phyloP scores from a whole-genome alignment of 768 basidiomycete species.

The Leccinum sublutescens region DNA sequence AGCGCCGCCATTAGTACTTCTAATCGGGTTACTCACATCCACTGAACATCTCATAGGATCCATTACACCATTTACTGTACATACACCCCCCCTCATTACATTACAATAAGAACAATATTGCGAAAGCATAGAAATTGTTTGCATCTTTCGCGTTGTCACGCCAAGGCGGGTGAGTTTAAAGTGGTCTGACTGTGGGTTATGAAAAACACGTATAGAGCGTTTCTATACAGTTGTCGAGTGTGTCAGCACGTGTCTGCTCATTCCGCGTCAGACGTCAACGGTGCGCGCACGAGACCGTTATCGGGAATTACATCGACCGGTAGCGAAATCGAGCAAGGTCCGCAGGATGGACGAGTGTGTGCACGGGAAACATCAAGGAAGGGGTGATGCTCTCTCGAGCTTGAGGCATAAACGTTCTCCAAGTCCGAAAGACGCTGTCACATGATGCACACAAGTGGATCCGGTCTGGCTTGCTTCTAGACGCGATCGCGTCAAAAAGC shows the following conservation, averaged over 20 bases:
- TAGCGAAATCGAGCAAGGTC: conserved; percentile 12
- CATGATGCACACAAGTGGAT: conserved; percentile 2
- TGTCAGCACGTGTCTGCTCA: conserved; percentile 10
- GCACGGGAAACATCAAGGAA: conserved; percentile 13
- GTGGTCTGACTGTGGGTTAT: conserved; percentile 11
- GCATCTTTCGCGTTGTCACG: conserved; percentile 15
- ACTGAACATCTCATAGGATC: conserved; percentile 16
- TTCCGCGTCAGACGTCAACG: conserved; percentile 11
- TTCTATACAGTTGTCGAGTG: conserved; percentile 5
- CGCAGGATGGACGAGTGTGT: conserved; percentile 24
- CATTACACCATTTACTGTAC: conserved; percentile 26
- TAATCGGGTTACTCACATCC: conserved; percentile 8
- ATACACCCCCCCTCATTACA: conserved; percentile 28
- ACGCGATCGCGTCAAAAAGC: conserved; percentile 10
- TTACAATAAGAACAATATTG: conserved; percentile 11
- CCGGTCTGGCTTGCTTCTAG: neutral
- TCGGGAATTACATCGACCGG: conserved; percentile 24
- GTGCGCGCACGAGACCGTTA: conserved; percentile 18
- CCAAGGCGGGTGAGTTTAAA: neutral
- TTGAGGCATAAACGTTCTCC: conserved; percentile 28
- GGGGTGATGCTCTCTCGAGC: conserved; percentile 9
- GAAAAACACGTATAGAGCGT: conserved; percentile 23
- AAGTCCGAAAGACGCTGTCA: conserved; percentile 24
- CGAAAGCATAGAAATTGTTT: conserved; percentile 10
- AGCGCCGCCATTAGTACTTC: neutral